Conservation (phyloP, 768 basidiomycete species). For the Xerocomellus intermedius region DNA sequence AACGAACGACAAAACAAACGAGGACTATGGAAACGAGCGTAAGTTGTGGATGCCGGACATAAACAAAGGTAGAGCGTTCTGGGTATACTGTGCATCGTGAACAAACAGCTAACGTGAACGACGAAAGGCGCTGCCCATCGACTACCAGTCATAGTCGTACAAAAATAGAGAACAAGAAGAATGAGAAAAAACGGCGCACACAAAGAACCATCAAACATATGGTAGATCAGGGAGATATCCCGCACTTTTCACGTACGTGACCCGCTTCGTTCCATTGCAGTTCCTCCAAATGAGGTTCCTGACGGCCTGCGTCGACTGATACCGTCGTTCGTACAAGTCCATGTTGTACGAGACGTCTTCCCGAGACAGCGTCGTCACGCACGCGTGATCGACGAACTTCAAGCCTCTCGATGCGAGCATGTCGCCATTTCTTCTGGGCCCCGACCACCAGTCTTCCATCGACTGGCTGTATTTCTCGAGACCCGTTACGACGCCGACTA, state of each 20-base stretch:
- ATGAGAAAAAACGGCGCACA: neutral
- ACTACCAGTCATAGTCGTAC: constrained; percentile 18
- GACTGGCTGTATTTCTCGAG: constrained; percentile 34
- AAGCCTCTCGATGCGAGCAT: constrained; percentile 34
- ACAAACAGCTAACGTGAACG: constrained; percentile 15
- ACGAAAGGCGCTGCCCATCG: constrained; percentile 19
- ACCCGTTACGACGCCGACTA: constrained; percentile 38
- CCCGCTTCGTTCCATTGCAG: constrained; percentile 29
- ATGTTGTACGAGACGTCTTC: constrained; percentile 34
- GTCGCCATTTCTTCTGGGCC: constrained; percentile 30
- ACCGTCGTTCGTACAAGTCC: constrained; percentile 33
- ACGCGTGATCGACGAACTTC: constrained; percentile 39
- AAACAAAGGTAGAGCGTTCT: constrained; percentile 10
- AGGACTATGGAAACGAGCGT: constrained; percentile 22
- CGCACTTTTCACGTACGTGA: constrained; percentile 30
- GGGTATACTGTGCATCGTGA: constrained; percentile 23
- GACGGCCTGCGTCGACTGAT: constrained; percentile 25
- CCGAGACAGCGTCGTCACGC: constrained; percentile 39
- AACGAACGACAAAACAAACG: constrained; percentile 21
- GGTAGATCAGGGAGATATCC: constrained; percentile 29
- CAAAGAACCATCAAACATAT: constrained; percentile 9
- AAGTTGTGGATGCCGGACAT: constrained; percentile 9
- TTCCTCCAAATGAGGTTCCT: constrained; percentile 30
- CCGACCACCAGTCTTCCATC: constrained; percentile 37
- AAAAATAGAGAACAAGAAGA: constrained; percentile 1